Evolutionary conservation across 1,284 basidiomycete genomes (phyloP).

Genomic region (Xerocomus cyaneibrunnescens): DNA sequence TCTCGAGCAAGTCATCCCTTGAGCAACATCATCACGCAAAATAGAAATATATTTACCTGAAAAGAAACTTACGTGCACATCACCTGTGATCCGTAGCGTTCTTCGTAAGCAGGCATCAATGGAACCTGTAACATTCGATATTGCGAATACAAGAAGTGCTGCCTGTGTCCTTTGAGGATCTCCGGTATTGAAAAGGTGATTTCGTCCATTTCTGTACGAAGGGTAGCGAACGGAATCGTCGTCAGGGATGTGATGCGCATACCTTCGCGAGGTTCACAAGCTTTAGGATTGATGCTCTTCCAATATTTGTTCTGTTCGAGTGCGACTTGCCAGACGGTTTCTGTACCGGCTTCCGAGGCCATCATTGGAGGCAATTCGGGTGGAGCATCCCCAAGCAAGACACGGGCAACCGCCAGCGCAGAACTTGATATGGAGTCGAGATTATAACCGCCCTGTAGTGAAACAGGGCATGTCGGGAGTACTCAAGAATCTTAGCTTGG

Average conservation of each 20-base stretch:
- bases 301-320: conserved; percentile 88
- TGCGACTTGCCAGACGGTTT: conserved; percentile 86
- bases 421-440: conserved; percentile 87
- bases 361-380: conserved; percentile 67
- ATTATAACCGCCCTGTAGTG: conserved; percentile 88
- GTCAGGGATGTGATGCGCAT: conserved; percentile 6
- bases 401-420: conserved; percentile 81
- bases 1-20: conserved; percentile 67
- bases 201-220: conserved; percentile 50
- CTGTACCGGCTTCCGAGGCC: conserved; percentile 77
- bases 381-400: conserved; percentile 85
- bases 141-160: conserved; percentile 70
- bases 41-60: neutral
- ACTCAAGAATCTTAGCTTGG: neutral
- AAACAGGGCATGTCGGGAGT: neutral
- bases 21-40: conserved; percentile 6
- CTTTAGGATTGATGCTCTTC: conserved; percentile 79
- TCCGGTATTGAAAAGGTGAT: conserved; percentile 68
- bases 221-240: conserved; percentile 1
- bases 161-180: conserved; percentile 85
- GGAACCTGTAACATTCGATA: conserved; percentile 82
- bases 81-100: conserved; percentile 75
- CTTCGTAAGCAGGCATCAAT: conserved; percentile 66
- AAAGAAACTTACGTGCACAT: conserved; percentile 72
- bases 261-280: conserved; percentile 79